Percentiles rank a stretch among this genome's conserved stretches.
Evolutionary conservation across 179 eudicot species (phyloP).

Genomic region (Silene noctiflora): DNA sequence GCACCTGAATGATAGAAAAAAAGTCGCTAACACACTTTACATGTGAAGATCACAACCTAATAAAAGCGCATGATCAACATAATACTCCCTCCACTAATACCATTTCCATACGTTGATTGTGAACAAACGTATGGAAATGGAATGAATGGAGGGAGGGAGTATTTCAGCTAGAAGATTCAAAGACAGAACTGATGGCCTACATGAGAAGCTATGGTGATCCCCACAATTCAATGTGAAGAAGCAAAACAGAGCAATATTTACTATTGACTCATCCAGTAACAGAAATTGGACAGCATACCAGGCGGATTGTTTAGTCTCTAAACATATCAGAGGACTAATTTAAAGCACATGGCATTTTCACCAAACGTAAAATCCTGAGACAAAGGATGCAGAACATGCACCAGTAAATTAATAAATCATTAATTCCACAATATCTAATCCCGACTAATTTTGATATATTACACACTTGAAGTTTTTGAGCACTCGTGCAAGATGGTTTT

Average conservation of each 20-base stretch:
- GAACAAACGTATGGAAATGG: not conserved
- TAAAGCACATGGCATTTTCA: not conserved
- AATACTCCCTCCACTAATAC: not conserved
- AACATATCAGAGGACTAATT: not conserved
- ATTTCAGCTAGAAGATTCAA: constrained; percentile 8
- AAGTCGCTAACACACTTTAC: not conserved
- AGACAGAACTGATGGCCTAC: not conserved
- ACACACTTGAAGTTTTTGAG: constrained; percentile 3
- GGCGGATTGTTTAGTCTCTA: not conserved
- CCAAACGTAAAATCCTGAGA: not conserved
- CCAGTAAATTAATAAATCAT: not conserved
- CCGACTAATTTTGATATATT: not conserved
- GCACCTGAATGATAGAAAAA: constrained; percentile 52
- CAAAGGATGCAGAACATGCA: constrained; percentile 9
- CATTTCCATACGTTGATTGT: too few relatives aligned
- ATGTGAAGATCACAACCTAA: not conserved
- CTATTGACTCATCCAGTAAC: not conserved
- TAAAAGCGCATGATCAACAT: not conserved
- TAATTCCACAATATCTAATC: not conserved
- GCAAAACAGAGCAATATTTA: not conserved
- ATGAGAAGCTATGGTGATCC: not conserved
- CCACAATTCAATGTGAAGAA: not conserved
- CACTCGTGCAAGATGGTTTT: not conserved
- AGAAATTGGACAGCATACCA: constrained; percentile 1
- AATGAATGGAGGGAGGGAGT: not conserved